A percentile compares a stretch with the other conserved stretches of the same genome.
Conservation (phyloP, 805 yeast species). For the Metschnikowia dekortorum region DNA sequence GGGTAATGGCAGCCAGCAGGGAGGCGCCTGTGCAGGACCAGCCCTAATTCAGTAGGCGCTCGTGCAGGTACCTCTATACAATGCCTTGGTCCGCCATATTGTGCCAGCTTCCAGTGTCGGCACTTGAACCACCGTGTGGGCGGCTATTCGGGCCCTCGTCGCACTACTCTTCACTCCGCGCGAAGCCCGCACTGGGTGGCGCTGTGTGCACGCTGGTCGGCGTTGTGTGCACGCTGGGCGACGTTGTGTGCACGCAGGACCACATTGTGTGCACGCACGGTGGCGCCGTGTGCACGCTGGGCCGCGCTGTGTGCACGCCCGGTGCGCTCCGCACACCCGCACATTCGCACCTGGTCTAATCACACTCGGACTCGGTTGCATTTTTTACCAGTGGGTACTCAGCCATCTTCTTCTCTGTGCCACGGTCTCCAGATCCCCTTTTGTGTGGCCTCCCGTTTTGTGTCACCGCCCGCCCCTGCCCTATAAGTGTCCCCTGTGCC, state of each 20-base stretch:
- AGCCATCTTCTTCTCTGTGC: background rate
- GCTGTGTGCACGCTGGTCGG: too few species aligned
- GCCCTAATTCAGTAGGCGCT: too few species aligned
- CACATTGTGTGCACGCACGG: background rate
- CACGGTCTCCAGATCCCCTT: background rate
- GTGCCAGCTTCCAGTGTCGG: background rate
- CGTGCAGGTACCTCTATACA: background rate
- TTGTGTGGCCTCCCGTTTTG: background rate
- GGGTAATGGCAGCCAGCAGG: background rate
- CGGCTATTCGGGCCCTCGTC: constrained; percentile 2
- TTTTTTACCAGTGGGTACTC: background rate
- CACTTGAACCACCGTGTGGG: background rate
- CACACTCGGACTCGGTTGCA: background rate
- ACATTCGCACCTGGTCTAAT: background rate
- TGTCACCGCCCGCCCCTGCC: background rate
- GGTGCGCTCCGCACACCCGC: too few species aligned
- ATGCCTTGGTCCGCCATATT: background rate
- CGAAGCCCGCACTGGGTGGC: background rate
- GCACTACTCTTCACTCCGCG: constrained; percentile 1
- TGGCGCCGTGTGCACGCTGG: background rate
- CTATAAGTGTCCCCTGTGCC: background rate
- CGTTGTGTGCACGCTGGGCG: too few species aligned
- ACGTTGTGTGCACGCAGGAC: too few species aligned
- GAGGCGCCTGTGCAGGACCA: background rate
- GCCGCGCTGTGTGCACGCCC: background rate